Evolutionary conservation across 2,329 filamentous ascomycete species (phyloP).

Genomic region (Nemania diffusa): DNA sequence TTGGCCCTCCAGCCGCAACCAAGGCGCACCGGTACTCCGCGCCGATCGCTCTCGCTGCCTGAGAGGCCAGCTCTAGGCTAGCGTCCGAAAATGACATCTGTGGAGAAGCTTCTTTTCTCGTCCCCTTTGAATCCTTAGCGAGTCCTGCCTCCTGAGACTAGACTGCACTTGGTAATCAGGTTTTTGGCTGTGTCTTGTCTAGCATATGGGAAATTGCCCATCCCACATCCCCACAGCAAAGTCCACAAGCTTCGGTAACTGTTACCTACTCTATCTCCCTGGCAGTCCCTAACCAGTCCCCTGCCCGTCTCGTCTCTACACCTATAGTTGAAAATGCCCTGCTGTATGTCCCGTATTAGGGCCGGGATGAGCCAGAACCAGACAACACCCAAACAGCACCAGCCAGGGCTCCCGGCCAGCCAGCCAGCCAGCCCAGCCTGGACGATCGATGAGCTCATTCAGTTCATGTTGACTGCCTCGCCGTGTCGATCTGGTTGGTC

Average conservation of each 20-base stretch:
- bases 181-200: constrained; percentile 13
- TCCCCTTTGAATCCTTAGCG: constrained; percentile 7
- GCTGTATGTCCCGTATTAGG: not conserved
- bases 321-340: no score
- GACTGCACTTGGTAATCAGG: constrained; percentile 10
- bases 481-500: not conserved
- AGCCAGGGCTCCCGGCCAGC: not conserved
- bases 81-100: constrained; percentile 32
- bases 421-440: not conserved
- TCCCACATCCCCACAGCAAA: constrained; percentile 14
- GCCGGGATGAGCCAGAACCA: not conserved
- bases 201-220: constrained; percentile 28
- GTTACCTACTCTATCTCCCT: not conserved
- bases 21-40: constrained; percentile 24
- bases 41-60: constrained; percentile 16
- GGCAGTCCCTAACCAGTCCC: not conserved
- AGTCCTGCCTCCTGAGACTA: constrained; percentile 32
- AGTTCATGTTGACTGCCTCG: constrained; percentile 1
- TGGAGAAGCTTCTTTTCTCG: constrained; percentile 34
- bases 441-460: not conserved
- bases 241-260: not conserved
- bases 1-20: not conserved
- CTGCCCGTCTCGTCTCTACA: no score
- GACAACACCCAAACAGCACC: not conserved
- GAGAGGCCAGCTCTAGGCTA: not conserved